Evolutionary conservation across 192 early-diverging fungal genomes (phyloP).

Genomic region (Funneliformis geosporum): DNA sequence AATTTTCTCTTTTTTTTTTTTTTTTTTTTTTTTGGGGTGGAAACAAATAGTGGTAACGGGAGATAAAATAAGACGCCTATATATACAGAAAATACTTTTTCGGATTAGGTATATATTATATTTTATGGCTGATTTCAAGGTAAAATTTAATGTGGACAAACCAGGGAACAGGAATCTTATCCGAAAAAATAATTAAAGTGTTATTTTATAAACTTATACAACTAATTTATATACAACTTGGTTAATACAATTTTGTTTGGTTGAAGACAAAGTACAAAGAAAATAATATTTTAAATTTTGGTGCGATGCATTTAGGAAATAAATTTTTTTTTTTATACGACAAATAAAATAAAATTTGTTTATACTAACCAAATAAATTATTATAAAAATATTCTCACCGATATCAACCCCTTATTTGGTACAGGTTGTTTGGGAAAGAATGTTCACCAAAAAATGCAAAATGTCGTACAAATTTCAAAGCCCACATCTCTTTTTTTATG

Average conservation of each 20-base stretch:
- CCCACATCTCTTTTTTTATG: not conserved
- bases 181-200: constrained; percentile 1
- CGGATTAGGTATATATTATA: not conserved
- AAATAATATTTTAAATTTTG: no score
- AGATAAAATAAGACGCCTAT: not conserved
- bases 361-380: not conserved
- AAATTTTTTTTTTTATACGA: no score
- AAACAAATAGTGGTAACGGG: constrained; percentile 23
- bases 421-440: not conserved
- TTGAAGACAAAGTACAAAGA: no score
- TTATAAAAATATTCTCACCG: not conserved
- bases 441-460: not conserved
- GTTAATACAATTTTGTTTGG: not conserved
- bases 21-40: constrained; percentile 19
- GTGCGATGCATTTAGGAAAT: no score
- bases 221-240: not conserved
- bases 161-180: constrained; percentile 4
- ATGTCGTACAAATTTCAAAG: not conserved
- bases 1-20: constrained; percentile 41
- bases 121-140: not conserved
- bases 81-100: constrained; percentile 1
- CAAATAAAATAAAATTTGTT: no score
- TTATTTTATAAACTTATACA: not conserved
- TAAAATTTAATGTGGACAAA: not conserved
- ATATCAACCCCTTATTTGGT: not conserved